Evolutionary conservation across 352 stramenopile species (phyloP).

Genomic region (Phytopythium sindhum): DNA sequence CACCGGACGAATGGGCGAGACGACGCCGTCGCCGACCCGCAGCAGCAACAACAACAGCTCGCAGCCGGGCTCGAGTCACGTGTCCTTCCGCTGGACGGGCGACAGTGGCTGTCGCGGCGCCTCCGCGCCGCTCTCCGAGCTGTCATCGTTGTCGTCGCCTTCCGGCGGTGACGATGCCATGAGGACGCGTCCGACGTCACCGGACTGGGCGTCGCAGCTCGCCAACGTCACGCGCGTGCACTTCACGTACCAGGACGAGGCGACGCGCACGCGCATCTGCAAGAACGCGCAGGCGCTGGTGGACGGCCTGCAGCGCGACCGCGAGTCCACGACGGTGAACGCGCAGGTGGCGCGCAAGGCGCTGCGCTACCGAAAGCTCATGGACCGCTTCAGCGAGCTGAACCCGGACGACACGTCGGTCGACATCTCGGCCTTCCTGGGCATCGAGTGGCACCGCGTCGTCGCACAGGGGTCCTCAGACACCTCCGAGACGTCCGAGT

Average conservation of each 20-base stretch:
- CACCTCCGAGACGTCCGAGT: neutral
- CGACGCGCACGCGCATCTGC: slow-evolving; percentile 29
- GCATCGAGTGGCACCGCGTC: slow-evolving; percentile 34
- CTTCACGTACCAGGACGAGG: slow-evolving; percentile 39
- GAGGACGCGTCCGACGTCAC: too few species aligned
- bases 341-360: slow-evolving; percentile 33
- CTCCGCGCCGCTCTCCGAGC: too few species aligned
- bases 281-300: slow-evolving; percentile 31
- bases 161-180: neutral
- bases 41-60: too few species aligned
- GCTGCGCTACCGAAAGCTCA: slow-evolving; percentile 34
- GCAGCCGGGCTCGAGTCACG: too few species aligned
- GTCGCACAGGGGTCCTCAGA: neutral
- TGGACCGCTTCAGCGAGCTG: slow-evolving; percentile 27
- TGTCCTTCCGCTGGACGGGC: too few species aligned
- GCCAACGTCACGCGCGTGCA: slow-evolving; percentile 15
- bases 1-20: too few species aligned
- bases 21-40: too few species aligned
- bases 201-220: neutral
- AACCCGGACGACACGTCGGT: slow-evolving; percentile 31
- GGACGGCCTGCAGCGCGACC: slow-evolving; percentile 31
- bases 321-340: slow-evolving; percentile 19
- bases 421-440: slow-evolving; percentile 38
- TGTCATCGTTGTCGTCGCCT: neutral
- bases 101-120: too few species aligned